Evolutionary conservation across 2,329 filamentous ascomycete genomes (phyloP), one percentile per base, ranked within the genome.

Genomic region (Basipetospora chlamydospora): DNA sequence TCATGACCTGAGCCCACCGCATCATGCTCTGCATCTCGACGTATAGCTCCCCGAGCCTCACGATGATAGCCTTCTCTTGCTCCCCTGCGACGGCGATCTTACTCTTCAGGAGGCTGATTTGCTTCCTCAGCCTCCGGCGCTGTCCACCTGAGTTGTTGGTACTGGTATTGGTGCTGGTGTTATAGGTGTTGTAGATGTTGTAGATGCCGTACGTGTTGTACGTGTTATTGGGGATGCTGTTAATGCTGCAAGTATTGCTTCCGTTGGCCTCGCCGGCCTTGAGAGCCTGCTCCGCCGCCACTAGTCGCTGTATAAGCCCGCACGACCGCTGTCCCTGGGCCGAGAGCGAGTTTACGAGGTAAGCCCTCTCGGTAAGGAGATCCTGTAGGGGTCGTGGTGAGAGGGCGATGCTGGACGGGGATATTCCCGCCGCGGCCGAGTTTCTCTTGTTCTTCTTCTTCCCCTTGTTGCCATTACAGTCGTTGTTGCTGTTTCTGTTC

Each of bases 1-100:
- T n/a, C n/a, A n/a, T n/a, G n/a, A n/a, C 47, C 26, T 55, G 50
- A 21, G 45, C 45, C 56, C 56, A 59, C 3, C 58, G 50, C 35
- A 63, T 58, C 3, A 58, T 56, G 26, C 57, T 61, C 43, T 62
- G 59, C 11, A 67, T 58, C 48, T 73, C 66, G 12, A 64, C 49
- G 23, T 60, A 55, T 11, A 74, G 44, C 39, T 73, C 66, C 10
- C 59, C 52, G n/a, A 74, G 51, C 3, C 67, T 54, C 12, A 53
- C 39, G 26, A 65, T 48, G 6, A 70, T 59, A 12, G 52, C 44
- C 37, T 53, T 58, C 44, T 73, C 62, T 44, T 71, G 63, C 36
- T 59, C 54, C 3, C 60, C 58, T 0, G 56, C 60, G 29, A 63
- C 55, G n/a, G 52, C 46, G 22, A 73, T 57, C 39, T 59, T 60